Evolutionary conservation across 2,329 filamentous ascomycete genomes (phyloP).

Genomic region (Pseudocercospora vitis): DNA sequence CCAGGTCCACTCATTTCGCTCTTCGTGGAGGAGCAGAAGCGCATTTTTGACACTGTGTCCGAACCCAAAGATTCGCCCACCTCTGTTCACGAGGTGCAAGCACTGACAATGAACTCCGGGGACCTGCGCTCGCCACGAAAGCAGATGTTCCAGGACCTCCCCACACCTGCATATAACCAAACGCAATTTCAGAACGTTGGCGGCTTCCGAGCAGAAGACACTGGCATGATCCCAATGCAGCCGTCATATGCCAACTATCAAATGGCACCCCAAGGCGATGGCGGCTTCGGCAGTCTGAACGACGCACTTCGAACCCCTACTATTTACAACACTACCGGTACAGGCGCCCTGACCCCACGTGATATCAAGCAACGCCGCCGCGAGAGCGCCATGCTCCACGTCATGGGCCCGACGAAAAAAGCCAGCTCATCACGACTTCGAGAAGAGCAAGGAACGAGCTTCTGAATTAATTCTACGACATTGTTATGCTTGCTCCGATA

Average conservation of each 20-base stretch:
- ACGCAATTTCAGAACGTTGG: slow-evolving; percentile 41
- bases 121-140: slow-evolving; percentile 64
- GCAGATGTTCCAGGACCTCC: slow-evolving; percentile 67
- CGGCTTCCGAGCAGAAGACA: slow-evolving; percentile 24
- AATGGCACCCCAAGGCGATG: slow-evolving; percentile 38
- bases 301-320: slow-evolving; percentile 34
- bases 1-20: slow-evolving; percentile 91
- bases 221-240: slow-evolving; percentile 37
- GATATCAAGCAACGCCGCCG: slow-evolving; percentile 31
- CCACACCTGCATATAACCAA: slow-evolving; percentile 63
- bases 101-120: slow-evolving; percentile 48
- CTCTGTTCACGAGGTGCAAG: slow-evolving; percentile 10
- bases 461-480: slow-evolving; percentile 25
- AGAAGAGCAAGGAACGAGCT: slow-evolving; percentile 35
- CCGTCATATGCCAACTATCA: slow-evolving; percentile 35
- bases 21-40: slow-evolving; percentile 85
- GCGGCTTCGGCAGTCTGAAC: slow-evolving; percentile 38
- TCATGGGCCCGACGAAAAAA: slow-evolving; percentile 36
- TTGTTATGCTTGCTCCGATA: slow-evolving; percentile 14
- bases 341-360: slow-evolving; percentile 22
- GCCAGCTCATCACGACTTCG: slow-evolving; percentile 37
- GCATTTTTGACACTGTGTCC: slow-evolving; percentile 74
- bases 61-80: slow-evolving; percentile 43
- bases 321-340: slow-evolving; percentile 25
- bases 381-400: slow-evolving; percentile 36